phyloP scores from a whole-genome alignment of 768 basidiomycete species.

The Mrakia frigida region DNA sequence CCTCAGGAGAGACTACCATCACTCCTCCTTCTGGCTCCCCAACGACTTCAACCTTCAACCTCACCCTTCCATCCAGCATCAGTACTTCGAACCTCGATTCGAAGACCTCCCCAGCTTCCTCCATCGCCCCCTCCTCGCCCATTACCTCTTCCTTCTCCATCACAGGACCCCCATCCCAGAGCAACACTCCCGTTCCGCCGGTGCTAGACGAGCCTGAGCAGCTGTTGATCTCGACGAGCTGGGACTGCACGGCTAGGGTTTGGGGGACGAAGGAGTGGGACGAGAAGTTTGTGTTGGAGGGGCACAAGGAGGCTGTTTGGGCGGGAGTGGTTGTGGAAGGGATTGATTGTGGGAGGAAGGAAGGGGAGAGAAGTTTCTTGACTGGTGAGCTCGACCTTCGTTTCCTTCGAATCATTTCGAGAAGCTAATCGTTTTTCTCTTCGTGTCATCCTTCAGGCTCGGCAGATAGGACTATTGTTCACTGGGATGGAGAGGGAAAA shows the following conservation, averaged over 20 bases:
- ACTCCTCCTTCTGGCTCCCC: neutral
- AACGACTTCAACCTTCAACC: neutral
- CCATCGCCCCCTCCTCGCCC: neutral
- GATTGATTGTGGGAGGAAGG: slow-evolving; percentile 18
- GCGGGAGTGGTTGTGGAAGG: slow-evolving; percentile 38
- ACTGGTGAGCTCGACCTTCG: slow-evolving; percentile 34
- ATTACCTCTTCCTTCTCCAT: neutral
- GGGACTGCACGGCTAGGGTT: slow-evolving; percentile 43
- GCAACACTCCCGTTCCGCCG: neutral
- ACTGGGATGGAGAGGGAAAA: slow-evolving; percentile 23
- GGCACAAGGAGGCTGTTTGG: slow-evolving; percentile 43
- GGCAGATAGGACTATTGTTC: slow-evolving; percentile 24
- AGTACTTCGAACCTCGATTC: neutral
- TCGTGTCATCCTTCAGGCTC: neutral
- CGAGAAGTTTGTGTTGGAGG: slow-evolving; percentile 34
- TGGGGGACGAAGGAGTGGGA: slow-evolving; percentile 34
- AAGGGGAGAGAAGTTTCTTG: slow-evolving; percentile 35
- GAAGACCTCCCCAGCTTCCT: neutral
- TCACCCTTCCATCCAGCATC: neutral
- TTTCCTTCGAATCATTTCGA: neutral
- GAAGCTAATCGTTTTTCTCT: neutral
- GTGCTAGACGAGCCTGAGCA: slow-evolving; percentile 9
- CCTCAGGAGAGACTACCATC: neutral
- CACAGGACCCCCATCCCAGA: neutral
- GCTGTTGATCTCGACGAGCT: slow-evolving; percentile 41